phyloP scores from a whole-genome alignment of 768 basidiomycete species.

The Lentinula sp. region DNA sequence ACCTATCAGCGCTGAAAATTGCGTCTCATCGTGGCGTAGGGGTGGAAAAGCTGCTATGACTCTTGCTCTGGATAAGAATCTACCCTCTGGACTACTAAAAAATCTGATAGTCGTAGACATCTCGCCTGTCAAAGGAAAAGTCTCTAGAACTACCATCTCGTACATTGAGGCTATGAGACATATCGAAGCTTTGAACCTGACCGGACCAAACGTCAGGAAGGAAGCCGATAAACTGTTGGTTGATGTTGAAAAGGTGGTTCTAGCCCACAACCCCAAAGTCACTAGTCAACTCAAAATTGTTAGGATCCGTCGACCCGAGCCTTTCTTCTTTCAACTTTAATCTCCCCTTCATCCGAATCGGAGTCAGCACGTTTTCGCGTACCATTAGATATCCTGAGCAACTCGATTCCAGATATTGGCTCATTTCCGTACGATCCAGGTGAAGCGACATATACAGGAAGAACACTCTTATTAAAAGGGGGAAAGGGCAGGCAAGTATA shows the following conservation, averaged over 20 bases:
- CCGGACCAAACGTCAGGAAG: neutral
- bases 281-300: neutral
- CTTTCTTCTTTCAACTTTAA: slow-evolving; percentile 88
- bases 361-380: slow-evolving; percentile 59
- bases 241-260: slow-evolving; percentile 3
- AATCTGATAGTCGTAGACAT: slow-evolving; percentile 64
- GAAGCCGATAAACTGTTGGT: slow-evolving; percentile 1
- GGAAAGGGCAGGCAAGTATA: slow-evolving; percentile 58
- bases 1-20: slow-evolving; percentile 1
- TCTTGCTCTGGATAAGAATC: slow-evolving; percentile 34
- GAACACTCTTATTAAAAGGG: slow-evolving; percentile 74
- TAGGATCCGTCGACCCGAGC: slow-evolving; percentile 73
- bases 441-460: slow-evolving; percentile 48
- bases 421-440: slow-evolving; percentile 68
- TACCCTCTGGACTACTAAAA: slow-evolving; percentile 23
- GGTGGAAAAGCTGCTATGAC: slow-evolving; percentile 66
- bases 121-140: slow-evolving; percentile 43
- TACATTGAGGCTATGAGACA: slow-evolving; percentile 53
- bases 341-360: slow-evolving; percentile 25
- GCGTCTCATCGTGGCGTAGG: slow-evolving; percentile 20
- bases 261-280: no score
- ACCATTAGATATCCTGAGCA: slow-evolving; percentile 61
- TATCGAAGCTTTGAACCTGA: neutral
- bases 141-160: slow-evolving; percentile 43
- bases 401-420: slow-evolving; percentile 58